phyloP scores from a whole-genome alignment of 2,329 filamentous ascomycete species.

The Thyridium curvatum region DNA sequence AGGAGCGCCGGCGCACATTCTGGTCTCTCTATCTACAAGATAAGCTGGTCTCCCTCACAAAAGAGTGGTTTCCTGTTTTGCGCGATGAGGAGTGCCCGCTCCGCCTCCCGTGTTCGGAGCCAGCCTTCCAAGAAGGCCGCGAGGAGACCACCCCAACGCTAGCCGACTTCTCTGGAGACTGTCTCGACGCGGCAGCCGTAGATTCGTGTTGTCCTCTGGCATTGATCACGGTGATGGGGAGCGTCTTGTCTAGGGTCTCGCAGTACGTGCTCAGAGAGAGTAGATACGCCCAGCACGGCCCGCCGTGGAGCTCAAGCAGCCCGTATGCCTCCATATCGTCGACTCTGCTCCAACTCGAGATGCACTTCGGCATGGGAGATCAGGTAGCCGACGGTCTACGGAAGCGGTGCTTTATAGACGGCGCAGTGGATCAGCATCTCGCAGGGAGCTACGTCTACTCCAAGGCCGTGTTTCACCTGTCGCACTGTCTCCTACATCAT shows the following conservation, averaged over 20 bases:
- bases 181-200: conserved; percentile 2
- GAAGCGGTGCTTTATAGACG: neutral
- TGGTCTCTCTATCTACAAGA: conserved; percentile 1
- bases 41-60: neutral
- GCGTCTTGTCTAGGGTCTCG: neutral
- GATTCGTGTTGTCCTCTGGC: neutral
- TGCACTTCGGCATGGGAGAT: conserved; percentile 1
- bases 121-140: neutral
- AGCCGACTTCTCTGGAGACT: conserved; percentile 7
- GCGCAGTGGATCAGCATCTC: neutral
- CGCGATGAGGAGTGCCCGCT: neutral
- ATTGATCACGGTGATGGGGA: neutral
- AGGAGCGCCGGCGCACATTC: conserved; percentile 1
- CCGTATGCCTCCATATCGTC: neutral
- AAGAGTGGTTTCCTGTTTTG: neutral
- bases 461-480: neutral
- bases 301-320: conserved; percentile 1
- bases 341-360: conserved; percentile 1
- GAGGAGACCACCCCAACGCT: neutral
- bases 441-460: conserved; percentile 1
- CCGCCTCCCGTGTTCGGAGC: neutral
- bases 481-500: conserved; percentile 1
- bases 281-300: neutral
- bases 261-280: conserved; percentile 1
- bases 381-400: neutral